Base-by-base conservation (phyloP, 768 basidiomycete species). In the Mycena polygramma region DNA sequence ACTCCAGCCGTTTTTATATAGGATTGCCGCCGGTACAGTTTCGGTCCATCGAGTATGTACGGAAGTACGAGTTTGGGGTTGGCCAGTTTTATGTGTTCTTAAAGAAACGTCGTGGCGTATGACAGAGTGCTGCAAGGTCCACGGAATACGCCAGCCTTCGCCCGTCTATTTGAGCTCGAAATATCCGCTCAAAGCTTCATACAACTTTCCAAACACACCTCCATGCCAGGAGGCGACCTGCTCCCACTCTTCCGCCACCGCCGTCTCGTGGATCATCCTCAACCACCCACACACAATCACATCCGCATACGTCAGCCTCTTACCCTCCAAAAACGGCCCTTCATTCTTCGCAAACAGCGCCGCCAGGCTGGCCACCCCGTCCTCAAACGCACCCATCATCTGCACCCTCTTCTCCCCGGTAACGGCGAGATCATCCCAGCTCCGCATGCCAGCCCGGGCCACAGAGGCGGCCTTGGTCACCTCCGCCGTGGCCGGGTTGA, bases 161-260 rank as follows among this genome's bases (percentile, higher is more conserved):
- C 30, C 30, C 30, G 6, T 30, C 30, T 30, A 30, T 30, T 30
- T 30, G 30, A 30, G 30, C 30, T 30, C 30, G 30, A 30, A 30
- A 30, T 30, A 30, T 30, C 30, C 30, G 30, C 30, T 30, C 30
- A 30, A 30, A 30, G 30, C 30, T 30, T 67, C 55, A 51, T 66
- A 58, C 52, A 71, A 45, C 59, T 52, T 62, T 49, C 59, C 70
- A 66, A 66, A 67, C 58, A 66, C 54, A 35, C 70, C 70, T 49
- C 60, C 65, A 35, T 71, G 70, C 70, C 70, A 71, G 43, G 43
- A 67, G 51, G 35, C 48, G 30, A 71, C 61, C 41, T 54, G 59
- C 57, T 30, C 53, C 70, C 64, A 66, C 60, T 71, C 70, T 6
- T 71, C 57, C 58, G 39, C 30, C 54, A 55, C 53, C 66, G 61